Conservation (phyloP, 768 basidiomycete genomes). For the Dioszegia hungarica region DNA sequence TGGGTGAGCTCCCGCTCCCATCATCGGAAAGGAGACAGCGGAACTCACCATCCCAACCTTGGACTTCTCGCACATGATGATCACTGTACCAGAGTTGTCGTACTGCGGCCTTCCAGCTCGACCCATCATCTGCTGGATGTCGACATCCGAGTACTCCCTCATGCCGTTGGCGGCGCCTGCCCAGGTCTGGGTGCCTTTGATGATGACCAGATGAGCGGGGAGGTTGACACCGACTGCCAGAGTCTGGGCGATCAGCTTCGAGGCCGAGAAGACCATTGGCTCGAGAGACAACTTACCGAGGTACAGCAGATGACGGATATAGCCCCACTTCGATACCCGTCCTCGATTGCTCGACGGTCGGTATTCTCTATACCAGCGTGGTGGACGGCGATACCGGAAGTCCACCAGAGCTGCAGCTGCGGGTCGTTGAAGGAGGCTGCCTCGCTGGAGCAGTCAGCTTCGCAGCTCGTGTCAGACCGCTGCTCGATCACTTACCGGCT, state of each 20-base stretch:
- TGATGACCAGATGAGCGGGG: constrained; percentile 87
- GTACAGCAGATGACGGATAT: constrained; percentile 73
- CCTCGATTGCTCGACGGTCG: constrained; percentile 71
- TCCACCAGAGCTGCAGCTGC: constrained; percentile 63
- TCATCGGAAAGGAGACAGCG: not conserved
- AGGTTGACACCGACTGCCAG: constrained; percentile 94
- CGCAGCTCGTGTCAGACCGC: too few species aligned
- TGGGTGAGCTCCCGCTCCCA: not conserved
- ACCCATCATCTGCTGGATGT: constrained; percentile 88
- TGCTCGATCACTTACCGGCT: not conserved
- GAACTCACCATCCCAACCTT: constrained; percentile 27
- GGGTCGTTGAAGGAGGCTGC: constrained; percentile 63
- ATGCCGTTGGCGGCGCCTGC: constrained; percentile 57
- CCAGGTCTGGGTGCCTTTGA: constrained; percentile 82
- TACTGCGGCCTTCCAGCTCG: constrained; percentile 93
- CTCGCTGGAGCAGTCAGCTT: constrained; percentile 51
- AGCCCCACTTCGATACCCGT: constrained; percentile 61
- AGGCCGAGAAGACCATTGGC: not conserved
- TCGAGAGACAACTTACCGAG: constrained; percentile 58
- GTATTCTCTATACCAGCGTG: constrained; percentile 76
- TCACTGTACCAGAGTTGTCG: constrained; percentile 54
- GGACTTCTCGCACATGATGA: constrained; percentile 37
- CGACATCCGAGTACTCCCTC: constrained; percentile 83
- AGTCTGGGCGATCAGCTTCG: constrained; percentile 56
- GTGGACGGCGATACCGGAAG: constrained; percentile 75